Evolutionary conservation across 2,329 filamentous ascomycete genomes (phyloP), one percentile per base, ranked within the genome.

Genomic region (Fusarium sp.): DNA sequence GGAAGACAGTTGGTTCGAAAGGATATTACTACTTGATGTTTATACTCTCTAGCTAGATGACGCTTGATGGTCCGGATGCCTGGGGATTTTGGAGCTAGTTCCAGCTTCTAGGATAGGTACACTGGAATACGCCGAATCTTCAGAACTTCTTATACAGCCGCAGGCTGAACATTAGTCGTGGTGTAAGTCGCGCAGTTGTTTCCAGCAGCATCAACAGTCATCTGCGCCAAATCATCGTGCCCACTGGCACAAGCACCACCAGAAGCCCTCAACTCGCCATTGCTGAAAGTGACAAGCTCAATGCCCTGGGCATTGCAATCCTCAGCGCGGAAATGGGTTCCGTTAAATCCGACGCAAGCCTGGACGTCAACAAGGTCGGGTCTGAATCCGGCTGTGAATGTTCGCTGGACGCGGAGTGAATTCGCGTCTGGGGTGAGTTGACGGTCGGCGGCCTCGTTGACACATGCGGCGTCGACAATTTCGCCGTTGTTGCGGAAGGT

Each of bases 401-500:
- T 70, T n/a, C 70, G 64, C n/a, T 73, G 68, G 8, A 73, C 70
- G 17, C 55, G 64, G 17, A 73, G 35, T 9, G 57, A 68, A n/a
- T 58, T 49, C 24, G 62, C 65, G 6, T 61, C 46, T 5, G 70
- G 68, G 5, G 70, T 73, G 24, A 73, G 29, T 33, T 71, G 68
- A 20, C 70, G 65, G 55, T 73, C 70, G 36, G 49, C 42, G 20
- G 70, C 68, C 11, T 62, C 59, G 46, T 71, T 69, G 35, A 71
- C 70, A 20, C 70, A 73, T 6, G 70, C 70, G 1, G 70, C 70
- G n/a, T 73, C 68, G 33, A 73, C 70, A 12, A 73, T 73, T 20
- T 73, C 70, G 7, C 70, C 68, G 38, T 73, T 73, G 59, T 73
- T 73, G 29, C 70, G 64, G 59, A 73, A 71, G 5, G 70, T 73